Conservation (phyloP, 2,329 filamentous ascomycete genomes). For the Verticillium nubilum region DNA sequence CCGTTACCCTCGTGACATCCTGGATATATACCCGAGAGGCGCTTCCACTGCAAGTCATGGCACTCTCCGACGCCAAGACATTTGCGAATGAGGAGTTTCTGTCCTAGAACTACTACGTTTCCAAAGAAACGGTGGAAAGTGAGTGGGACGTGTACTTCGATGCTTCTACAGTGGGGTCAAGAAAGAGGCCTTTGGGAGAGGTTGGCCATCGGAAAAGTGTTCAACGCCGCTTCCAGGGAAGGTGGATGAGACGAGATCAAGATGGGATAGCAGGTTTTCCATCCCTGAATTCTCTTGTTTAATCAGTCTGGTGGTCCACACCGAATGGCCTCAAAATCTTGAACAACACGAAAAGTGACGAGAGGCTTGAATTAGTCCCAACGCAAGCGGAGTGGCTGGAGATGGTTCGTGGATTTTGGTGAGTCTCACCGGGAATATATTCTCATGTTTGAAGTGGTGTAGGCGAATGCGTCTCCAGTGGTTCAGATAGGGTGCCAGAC, state of each 20-base stretch:
- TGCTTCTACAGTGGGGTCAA: slow-evolving; percentile 16
- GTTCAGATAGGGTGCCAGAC: no score
- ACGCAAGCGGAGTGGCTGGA: no score
- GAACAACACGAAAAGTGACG: no score
- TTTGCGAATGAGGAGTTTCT: slow-evolving; percentile 23
- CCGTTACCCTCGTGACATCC: slow-evolving; percentile 18
- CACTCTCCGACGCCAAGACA: slow-evolving; percentile 25
- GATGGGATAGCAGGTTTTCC: neutral
- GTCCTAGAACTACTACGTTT: slow-evolving; percentile 28
- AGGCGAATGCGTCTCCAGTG: no score
- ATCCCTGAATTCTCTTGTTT: no score
- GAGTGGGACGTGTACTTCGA: slow-evolving; percentile 26
- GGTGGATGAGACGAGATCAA: neutral
- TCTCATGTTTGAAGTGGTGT: no score
- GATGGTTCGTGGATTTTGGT: no score
- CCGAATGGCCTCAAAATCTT: no score
- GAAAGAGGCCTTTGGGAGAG: slow-evolving; percentile 69
- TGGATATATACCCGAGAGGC: slow-evolving; percentile 11
- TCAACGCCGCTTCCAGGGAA: slow-evolving; percentile 25
- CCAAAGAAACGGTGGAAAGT: slow-evolving; percentile 21
- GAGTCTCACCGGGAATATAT: no score
- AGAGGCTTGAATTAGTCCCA: no score
- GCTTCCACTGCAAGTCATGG: slow-evolving; percentile 19
- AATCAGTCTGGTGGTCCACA: no score
- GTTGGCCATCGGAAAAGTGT: slow-evolving; percentile 70